phyloP scores from a whole-genome alignment of 192 early-diverging fungal species.

The Obelidium mucronatum region DNA sequence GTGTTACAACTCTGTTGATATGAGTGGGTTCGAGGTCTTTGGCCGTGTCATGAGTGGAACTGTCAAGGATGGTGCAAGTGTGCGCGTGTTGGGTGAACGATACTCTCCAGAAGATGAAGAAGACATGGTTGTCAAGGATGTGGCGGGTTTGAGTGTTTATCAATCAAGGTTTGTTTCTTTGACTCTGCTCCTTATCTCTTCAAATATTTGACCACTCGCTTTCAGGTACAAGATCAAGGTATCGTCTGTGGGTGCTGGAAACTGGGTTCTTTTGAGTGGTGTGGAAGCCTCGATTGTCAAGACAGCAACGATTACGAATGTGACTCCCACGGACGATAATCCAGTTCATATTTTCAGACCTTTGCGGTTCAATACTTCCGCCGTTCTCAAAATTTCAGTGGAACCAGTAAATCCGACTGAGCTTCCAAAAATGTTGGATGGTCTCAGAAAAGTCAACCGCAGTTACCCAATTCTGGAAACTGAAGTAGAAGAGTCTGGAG shows the following conservation, averaged over 20 bases:
- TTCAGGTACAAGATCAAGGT: constrained; percentile 83
- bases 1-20: constrained; percentile 87
- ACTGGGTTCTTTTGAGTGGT: constrained; percentile 91
- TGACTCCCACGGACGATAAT: constrained; percentile 62
- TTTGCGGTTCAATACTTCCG: constrained; percentile 78
- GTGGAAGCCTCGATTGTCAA: constrained; percentile 93
- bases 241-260: constrained; percentile 79
- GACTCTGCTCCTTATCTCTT: neutral
- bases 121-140: constrained; percentile 87
- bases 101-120: constrained; percentile 95
- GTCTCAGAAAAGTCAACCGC: constrained; percentile 95
- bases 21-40: constrained; percentile 86
- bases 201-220: neutral
- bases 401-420: constrained; percentile 98
- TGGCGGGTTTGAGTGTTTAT: constrained; percentile 76
- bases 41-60: constrained; percentile 96
- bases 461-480: constrained; percentile 90
- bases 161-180: constrained; percentile 71
- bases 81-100: constrained; percentile 92
- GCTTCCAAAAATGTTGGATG: constrained; percentile 97
- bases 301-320: constrained; percentile 90
- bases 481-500: constrained; percentile 96
- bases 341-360: constrained; percentile 85
- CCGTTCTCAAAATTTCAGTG: constrained; percentile 94
- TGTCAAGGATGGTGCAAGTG: constrained; percentile 74